Evolutionary conservation across 2,329 filamentous ascomycete species (phyloP).

Genomic region (Neonectria magnoliae): DNA sequence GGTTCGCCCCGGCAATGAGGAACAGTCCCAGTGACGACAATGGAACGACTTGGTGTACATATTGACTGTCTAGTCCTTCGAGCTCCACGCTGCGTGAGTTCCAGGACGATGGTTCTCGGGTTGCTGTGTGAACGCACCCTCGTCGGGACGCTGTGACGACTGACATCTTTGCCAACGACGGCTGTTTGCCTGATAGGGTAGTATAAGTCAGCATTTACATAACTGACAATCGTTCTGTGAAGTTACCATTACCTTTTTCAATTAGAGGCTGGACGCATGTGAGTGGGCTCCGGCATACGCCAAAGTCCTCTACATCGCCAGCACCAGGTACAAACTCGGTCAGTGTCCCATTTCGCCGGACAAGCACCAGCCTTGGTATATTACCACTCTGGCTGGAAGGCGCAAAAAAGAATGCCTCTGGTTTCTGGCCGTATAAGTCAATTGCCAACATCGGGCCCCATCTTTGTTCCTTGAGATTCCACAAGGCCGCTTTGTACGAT

Average conservation of each 20-base stretch:
- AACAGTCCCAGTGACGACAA: constrained; percentile 68
- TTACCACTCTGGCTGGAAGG: constrained; percentile 47
- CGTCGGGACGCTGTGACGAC: constrained; percentile 60
- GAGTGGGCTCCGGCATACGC: constrained; percentile 63
- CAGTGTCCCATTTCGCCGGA: constrained; percentile 72
- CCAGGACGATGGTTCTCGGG: constrained; percentile 58
- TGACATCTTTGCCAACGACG: constrained; percentile 26
- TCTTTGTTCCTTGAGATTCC: constrained; percentile 66
- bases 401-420: constrained; percentile 72
- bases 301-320: constrained; percentile 52
- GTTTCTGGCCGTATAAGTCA: constrained; percentile 62
- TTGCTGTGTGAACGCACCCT: constrained; percentile 61
- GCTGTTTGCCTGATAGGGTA: constrained; percentile 22
- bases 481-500: constrained; percentile 67
- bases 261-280: constrained; percentile 59
- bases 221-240: background rate
- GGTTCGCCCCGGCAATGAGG: constrained; percentile 65
- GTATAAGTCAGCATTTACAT: constrained; percentile 1
- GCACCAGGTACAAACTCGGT: constrained; percentile 64
- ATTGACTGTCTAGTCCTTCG: constrained; percentile 58
- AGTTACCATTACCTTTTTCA: constrained; percentile 54
- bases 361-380: constrained; percentile 64
- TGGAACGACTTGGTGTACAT: constrained; percentile 64
- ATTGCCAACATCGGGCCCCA: constrained; percentile 67
- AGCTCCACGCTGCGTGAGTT: constrained; percentile 56